phyloP scores from a whole-genome alignment of 2,329 filamentous ascomycete species.

The Pseudohalonectria lignicola region DNA sequence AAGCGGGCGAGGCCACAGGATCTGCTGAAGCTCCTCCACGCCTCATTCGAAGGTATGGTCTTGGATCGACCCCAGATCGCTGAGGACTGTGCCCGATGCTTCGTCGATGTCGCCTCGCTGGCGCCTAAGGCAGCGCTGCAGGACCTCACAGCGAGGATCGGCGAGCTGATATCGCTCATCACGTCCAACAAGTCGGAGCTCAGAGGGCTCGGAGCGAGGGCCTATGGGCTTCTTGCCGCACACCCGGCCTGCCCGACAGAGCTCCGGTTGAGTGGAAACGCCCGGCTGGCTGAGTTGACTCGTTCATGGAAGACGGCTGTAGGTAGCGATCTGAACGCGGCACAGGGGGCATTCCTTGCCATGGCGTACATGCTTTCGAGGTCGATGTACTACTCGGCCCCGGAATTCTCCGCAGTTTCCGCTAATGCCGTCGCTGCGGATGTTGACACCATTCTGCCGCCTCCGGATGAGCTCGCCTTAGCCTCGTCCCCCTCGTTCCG shows the following conservation, averaged over 20 bases:
- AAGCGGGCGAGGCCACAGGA: too few relatives aligned
- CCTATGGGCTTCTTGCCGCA: constrained; percentile 66
- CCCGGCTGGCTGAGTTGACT: constrained; percentile 30
- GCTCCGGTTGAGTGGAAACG: too few relatives aligned
- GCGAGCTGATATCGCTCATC: constrained; percentile 47
- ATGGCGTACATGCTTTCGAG: constrained; percentile 32
- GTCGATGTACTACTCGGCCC: constrained; percentile 26
- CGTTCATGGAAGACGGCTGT: constrained; percentile 37
- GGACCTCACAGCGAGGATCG: constrained; percentile 33
- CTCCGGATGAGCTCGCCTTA: constrained; percentile 8
- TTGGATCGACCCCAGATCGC: constrained; percentile 26
- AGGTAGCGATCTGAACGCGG: constrained; percentile 30
- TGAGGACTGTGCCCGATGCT: constrained; percentile 38
- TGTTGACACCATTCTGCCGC: constrained; percentile 5
- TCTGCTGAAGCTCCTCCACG: constrained; percentile 35
- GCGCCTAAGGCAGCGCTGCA: constrained; percentile 25
- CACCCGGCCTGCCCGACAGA: too few relatives aligned
- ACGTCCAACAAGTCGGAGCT: constrained; percentile 62
- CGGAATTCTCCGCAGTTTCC: constrained; percentile 2
- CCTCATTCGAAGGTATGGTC: constrained; percentile 46
- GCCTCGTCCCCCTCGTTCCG: constrained; percentile 20
- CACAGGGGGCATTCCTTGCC: constrained; percentile 35
- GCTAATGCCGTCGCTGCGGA: neutral
- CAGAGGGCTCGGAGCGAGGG: constrained; percentile 55
- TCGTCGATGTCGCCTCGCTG: constrained; percentile 39